These are phyloP conservation scores for Candida loeiensis DNA, from an alignment of 805 yeast species.

Conservation along the genomic window DNA sequence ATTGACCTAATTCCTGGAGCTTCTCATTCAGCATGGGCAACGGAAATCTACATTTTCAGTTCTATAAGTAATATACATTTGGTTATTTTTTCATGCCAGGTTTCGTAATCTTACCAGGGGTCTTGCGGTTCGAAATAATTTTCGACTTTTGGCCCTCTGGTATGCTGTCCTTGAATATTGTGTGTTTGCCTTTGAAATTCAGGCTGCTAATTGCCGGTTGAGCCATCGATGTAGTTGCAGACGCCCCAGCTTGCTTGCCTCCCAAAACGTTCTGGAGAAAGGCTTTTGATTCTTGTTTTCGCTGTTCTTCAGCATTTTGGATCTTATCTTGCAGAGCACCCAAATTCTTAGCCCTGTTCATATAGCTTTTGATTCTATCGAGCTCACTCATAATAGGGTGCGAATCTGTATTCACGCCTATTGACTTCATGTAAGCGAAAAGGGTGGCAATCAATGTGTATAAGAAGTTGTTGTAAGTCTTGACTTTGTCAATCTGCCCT, in stretches of 20 bases:
- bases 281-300: conserved; percentile 40
- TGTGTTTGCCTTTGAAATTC: conserved; percentile 54
- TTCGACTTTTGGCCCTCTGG: conserved; percentile 2
- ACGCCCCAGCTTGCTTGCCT: conserved; percentile 23
- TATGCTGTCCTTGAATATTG: conserved; percentile 37
- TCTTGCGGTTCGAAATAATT: not conserved
- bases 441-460: conserved; percentile 55
- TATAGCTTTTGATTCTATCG: conserved; percentile 61
- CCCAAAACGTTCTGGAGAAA: conserved; percentile 47
- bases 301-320: conserved; percentile 18
- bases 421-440: conserved; percentile 56
- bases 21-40: not conserved
- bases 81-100: conserved; percentile 7
- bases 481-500: conserved; percentile 25
- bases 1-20: not conserved
- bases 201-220: conserved; percentile 52
- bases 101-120: conserved; percentile 6
- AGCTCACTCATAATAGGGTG: conserved; percentile 70
- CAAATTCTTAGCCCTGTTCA: conserved; percentile 51
- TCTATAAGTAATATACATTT: conserved; percentile 6
- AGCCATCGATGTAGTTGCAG: conserved; percentile 22
- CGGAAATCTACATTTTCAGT: conserved; percentile 2
- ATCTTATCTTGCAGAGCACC: conserved; percentile 21
- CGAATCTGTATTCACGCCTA: conserved; percentile 52
- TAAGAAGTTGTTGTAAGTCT: conserved; percentile 38